These are phyloP conservation scores for Podospora conica DNA, from an alignment of 495 filamentous ascomycete species.

Conservation along the genomic window DNA sequence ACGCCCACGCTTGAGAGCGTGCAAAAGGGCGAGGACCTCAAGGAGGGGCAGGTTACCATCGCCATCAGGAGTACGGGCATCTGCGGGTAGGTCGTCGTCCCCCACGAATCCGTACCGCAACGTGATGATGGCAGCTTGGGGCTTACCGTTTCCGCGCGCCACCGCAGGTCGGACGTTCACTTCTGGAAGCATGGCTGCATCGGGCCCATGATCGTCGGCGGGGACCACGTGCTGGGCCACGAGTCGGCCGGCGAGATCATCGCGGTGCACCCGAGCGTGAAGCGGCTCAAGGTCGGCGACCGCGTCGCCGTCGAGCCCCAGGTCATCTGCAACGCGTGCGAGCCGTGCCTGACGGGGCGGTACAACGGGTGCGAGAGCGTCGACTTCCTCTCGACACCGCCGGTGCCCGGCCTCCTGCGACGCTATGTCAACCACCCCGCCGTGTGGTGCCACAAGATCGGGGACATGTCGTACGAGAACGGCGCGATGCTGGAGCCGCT, in stretches of 20 bases:
- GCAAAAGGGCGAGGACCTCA: slow-evolving; percentile 60
- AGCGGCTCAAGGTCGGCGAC: slow-evolving; percentile 67
- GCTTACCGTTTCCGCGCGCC: background rate
- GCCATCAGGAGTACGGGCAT: slow-evolving; percentile 88
- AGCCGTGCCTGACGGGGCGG: slow-evolving; percentile 81
- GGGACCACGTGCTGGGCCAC: slow-evolving; percentile 85
- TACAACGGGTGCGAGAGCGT: slow-evolving; percentile 90
- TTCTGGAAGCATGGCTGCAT: slow-evolving; percentile 95
- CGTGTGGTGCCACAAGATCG: slow-evolving; percentile 89
- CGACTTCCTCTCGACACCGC: slow-evolving; percentile 80
- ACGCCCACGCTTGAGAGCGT: slow-evolving; percentile 69
- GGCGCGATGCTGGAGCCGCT: slow-evolving; percentile 84
- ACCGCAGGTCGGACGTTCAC: slow-evolving; percentile 75
- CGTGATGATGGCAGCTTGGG: background rate
- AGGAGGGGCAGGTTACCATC: slow-evolving; percentile 75
- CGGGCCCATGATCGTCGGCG: slow-evolving; percentile 85
- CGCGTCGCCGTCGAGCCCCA: slow-evolving; percentile 89
- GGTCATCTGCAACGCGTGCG: slow-evolving; percentile 80
- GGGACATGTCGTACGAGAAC: slow-evolving; percentile 80
- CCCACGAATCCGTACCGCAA: background rate
- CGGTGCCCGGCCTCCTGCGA: slow-evolving; percentile 78
- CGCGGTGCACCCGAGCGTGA: slow-evolving; percentile 74
- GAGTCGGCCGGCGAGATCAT: slow-evolving; percentile 74
- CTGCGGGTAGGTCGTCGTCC: slow-evolving; percentile 60
- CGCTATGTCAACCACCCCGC: slow-evolving; percentile 92